Evolutionary conservation across 495 filamentous ascomycete species (phyloP).

Genomic region (Chaetomidium leptoderma): DNA sequence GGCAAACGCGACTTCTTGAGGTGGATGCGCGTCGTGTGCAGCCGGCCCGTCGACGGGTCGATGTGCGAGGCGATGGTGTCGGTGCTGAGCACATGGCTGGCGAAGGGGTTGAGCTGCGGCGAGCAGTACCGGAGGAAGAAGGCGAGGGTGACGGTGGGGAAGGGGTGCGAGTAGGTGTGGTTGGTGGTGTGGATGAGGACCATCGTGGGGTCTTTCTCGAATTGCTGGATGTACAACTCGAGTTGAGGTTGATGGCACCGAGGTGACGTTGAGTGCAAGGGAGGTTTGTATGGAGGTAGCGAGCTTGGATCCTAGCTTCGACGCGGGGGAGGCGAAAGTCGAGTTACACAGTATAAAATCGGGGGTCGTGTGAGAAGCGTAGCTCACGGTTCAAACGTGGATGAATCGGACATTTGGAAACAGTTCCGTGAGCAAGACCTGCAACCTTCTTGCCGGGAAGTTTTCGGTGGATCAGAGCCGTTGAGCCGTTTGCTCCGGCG

Average conservation of each 20-base stretch:
- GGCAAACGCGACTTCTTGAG: constrained; percentile 91
- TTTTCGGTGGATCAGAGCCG: background rate
- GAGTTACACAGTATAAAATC: background rate
- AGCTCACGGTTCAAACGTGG: constrained; percentile 23
- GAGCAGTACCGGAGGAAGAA: constrained; percentile 97
- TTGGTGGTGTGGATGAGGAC: constrained; percentile 66
- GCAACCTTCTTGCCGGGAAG: constrained; percentile 11
- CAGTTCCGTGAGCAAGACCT: constrained; percentile 12
- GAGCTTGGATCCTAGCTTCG: constrained; percentile 17
- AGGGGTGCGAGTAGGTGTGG: constrained; percentile 87
- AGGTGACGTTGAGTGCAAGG: background rate
- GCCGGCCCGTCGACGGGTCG: constrained; percentile 71
- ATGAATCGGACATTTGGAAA: constrained; percentile 24
- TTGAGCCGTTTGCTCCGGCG: constrained; percentile 17
- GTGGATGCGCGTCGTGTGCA: constrained; percentile 86
- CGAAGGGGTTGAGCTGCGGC: constrained; percentile 74
- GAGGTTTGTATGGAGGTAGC: background rate
- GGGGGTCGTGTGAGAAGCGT: constrained; percentile 17
- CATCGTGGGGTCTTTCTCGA: constrained; percentile 31
- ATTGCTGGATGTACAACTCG: background rate
- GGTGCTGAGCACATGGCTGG: constrained; percentile 89
- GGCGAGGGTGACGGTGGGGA: constrained; percentile 85
- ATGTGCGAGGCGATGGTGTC: constrained; percentile 87
- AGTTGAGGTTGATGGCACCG: background rate
- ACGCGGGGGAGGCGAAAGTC: constrained; percentile 17